These are phyloP conservation scores for Paramecium biaurelia DNA, from an alignment of 73 alveolate species.

Conservation along the genomic window DNA sequence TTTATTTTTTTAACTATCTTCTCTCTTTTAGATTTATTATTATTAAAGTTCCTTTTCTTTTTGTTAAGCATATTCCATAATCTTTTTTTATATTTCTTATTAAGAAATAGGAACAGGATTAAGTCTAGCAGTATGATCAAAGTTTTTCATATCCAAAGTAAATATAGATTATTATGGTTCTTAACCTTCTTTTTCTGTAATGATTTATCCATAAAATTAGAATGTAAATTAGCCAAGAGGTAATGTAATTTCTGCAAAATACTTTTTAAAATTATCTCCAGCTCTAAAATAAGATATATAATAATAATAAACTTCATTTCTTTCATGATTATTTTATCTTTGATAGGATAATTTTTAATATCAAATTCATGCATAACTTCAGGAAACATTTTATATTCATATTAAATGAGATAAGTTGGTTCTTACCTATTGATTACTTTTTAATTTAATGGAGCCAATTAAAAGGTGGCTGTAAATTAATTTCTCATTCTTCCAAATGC, in stretches of 20 bases:
- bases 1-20: constrained; percentile 39
- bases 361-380: constrained; percentile 54
- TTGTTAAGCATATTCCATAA: constrained; percentile 1
- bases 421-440: not conserved
- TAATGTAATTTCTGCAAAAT: constrained; percentile 31
- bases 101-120: constrained; percentile 54
- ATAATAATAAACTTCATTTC: not conserved
- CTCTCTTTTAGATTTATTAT: not conserved
- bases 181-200: constrained; percentile 28
- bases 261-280: constrained; percentile 20
- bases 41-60: not conserved
- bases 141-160: not conserved
- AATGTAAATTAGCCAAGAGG: constrained; percentile 51
- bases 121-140: not conserved
- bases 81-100: constrained; percentile 54
- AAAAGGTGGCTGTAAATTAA: constrained; percentile 14
- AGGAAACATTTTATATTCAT: constrained; percentile 37
- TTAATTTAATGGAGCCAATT: not conserved
- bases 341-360: constrained; percentile 4
- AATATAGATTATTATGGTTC: not conserved
- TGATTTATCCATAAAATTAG: not conserved
- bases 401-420: not conserved
- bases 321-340: not conserved
- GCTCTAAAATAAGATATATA: not conserved
- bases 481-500: constrained; percentile 63